These are phyloP conservation scores for Trichoderma sp. DNA, from an alignment of 2,329 filamentous ascomycete species.

Conservation along the genomic window DNA sequence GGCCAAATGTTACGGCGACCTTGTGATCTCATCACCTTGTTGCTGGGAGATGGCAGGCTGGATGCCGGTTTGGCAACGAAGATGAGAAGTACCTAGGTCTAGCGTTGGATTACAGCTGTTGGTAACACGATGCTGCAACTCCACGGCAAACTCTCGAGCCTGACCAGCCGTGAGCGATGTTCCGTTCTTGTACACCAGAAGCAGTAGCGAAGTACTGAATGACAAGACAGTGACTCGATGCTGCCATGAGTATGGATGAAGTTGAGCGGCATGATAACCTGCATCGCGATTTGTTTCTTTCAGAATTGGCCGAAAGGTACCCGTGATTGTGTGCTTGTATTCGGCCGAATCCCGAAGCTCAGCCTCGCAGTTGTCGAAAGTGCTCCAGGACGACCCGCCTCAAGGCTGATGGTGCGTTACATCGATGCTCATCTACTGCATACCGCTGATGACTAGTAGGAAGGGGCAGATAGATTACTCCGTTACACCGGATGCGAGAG, in stretches of 20 bases:
- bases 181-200: background rate
- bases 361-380: background rate
- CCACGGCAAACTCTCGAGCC: background rate
- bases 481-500: too few relatives aligned
- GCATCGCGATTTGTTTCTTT: background rate
- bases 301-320: background rate
- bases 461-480: background rate
- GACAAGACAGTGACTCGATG: background rate
- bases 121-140: background rate
- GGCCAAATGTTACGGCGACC: background rate
- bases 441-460: background rate
- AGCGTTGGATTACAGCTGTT: background rate
- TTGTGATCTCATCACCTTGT: background rate
- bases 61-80: conserved; percentile 5
- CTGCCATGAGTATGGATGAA: background rate
- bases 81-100: background rate
- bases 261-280: background rate
- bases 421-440: background rate
- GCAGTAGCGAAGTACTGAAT: background rate
- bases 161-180: background rate
- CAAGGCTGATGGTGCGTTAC: conserved; percentile 4
- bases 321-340: background rate
- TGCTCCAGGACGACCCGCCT: background rate
- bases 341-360: background rate
- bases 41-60: conserved; percentile 11